Percentiles rank a stretch among this genome's conserved stretches.
Evolutionary conservation across 2,329 filamentous ascomycete genomes (phyloP).

Genomic region (Tolypocladium pustulatum): DNA sequence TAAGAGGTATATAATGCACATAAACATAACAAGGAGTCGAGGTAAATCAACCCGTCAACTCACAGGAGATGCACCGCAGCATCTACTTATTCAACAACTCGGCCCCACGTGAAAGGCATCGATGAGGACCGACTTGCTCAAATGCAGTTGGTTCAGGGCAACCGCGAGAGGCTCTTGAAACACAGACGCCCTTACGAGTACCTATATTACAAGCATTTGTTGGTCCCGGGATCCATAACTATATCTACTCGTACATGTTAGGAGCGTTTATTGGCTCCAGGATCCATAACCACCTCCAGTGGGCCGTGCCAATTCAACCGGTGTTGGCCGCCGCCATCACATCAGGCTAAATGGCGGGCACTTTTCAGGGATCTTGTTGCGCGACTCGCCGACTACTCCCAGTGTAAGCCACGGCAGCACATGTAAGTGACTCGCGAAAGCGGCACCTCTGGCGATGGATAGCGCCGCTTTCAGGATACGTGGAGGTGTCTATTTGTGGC

Average conservation of each 20-base stretch:
- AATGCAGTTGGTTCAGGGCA: too few relatives aligned
- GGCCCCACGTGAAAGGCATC: too few relatives aligned
- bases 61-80: too few relatives aligned
- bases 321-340: neutral
- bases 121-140: too few relatives aligned
- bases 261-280: too few relatives aligned
- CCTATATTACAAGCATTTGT: too few relatives aligned
- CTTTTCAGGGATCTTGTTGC: neutral
- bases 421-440: neutral
- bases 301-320: neutral
- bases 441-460: neutral
- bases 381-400: neutral
- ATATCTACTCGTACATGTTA: too few relatives aligned
- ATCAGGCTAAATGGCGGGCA: neutral
- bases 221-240: too few relatives aligned
- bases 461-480: neutral
- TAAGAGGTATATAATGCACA: neutral
- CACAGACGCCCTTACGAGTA: too few relatives aligned
- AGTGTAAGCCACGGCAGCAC: neutral
- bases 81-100: too few relatives aligned
- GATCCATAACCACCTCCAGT: neutral
- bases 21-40: neutral
- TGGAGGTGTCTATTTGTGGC: neutral
- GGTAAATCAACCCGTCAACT: neutral
- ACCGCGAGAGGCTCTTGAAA: too few relatives aligned